Percentiles rank a stretch among this genome's conserved stretches.
phyloP scores from a whole-genome alignment of 192 early-diverging fungal genomes.

The Phycomyces nitens region DNA sequence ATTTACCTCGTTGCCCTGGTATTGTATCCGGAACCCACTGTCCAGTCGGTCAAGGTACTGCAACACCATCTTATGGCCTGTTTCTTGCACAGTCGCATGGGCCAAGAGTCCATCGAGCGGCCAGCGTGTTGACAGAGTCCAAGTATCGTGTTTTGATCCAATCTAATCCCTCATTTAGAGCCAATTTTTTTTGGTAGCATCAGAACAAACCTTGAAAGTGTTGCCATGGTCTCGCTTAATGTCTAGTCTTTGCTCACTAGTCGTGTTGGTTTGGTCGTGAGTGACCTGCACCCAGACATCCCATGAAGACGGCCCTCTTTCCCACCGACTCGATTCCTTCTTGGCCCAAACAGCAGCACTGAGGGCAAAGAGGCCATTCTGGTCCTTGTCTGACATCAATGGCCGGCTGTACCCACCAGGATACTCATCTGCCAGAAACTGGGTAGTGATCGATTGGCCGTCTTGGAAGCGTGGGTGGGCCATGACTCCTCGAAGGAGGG shows the following conservation, averaged over 20 bases:
- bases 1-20: slow-evolving; percentile 66
- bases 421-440: slow-evolving; percentile 87
- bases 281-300: slow-evolving; percentile 45
- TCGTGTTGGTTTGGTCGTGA: slow-evolving; percentile 40
- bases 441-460: slow-evolving; percentile 74
- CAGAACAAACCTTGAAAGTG: slow-evolving; percentile 50
- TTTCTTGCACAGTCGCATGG: slow-evolving; percentile 38
- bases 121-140: slow-evolving; percentile 60
- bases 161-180: too few species aligned
- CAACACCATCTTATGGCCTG: slow-evolving; percentile 46
- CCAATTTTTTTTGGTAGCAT: too few species aligned
- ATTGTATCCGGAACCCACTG: slow-evolving; percentile 77
- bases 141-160: slow-evolving; percentile 30
- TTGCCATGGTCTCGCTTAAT: slow-evolving; percentile 38
- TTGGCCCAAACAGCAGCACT: slow-evolving; percentile 65
- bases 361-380: slow-evolving; percentile 62
- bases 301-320: slow-evolving; percentile 39
- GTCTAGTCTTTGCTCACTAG: slow-evolving; percentile 42
- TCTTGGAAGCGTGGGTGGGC: slow-evolving; percentile 63
- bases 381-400: slow-evolving; percentile 44
- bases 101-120: slow-evolving; percentile 70
- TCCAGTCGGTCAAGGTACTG: slow-evolving; percentile 74
- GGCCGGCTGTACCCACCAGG: slow-evolving; percentile 84
- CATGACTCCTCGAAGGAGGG: slow-evolving; percentile 85
- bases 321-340: slow-evolving; percentile 58